Conservation (phyloP, 106 monocot species). For the Allium fistulosum region DNA sequence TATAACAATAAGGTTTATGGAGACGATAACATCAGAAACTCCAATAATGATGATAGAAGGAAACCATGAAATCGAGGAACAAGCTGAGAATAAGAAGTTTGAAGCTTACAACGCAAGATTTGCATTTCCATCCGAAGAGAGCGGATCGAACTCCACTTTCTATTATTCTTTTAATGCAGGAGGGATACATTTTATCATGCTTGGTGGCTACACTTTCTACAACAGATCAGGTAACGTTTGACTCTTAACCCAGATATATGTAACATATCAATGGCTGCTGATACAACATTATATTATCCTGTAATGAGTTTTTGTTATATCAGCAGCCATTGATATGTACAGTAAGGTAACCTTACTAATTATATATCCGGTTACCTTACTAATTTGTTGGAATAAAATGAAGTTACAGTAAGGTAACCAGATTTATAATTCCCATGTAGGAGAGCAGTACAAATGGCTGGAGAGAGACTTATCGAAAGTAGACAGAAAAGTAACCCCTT, state of each 20-base stretch:
- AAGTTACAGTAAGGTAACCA: too few species aligned
- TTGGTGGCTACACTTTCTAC: constrained; percentile 70
- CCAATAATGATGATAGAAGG: constrained; percentile 91
- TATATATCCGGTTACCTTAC: too few species aligned
- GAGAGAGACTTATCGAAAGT: constrained; percentile 62
- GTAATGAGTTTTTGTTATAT: too few species aligned
- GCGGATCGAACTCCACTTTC: constrained; percentile 59
- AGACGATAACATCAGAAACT: constrained; percentile 54
- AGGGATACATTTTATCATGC: constrained; percentile 90
- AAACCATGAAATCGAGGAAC: constrained; percentile 84
- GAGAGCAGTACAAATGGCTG: constrained; percentile 80
- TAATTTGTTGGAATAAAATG: too few species aligned
- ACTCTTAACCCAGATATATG: too few species aligned
- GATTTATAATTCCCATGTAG: constrained; percentile 15
- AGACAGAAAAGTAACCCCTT: constrained; percentile 73
- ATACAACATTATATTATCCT: too few species aligned
- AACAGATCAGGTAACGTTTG: constrained; percentile 41
- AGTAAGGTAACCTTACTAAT: too few species aligned
- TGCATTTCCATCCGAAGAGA: constrained; percentile 77
- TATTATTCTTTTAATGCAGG: constrained; percentile 93
- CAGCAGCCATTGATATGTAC: too few species aligned
- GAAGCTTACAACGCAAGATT: constrained; percentile 77
- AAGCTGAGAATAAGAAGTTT: constrained; percentile 52
- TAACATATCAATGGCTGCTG: too few species aligned
- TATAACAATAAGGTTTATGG: constrained; percentile 54